Conservation (phyloP, 148 eudicot genomes). For the Cornus suecica region DNA sequence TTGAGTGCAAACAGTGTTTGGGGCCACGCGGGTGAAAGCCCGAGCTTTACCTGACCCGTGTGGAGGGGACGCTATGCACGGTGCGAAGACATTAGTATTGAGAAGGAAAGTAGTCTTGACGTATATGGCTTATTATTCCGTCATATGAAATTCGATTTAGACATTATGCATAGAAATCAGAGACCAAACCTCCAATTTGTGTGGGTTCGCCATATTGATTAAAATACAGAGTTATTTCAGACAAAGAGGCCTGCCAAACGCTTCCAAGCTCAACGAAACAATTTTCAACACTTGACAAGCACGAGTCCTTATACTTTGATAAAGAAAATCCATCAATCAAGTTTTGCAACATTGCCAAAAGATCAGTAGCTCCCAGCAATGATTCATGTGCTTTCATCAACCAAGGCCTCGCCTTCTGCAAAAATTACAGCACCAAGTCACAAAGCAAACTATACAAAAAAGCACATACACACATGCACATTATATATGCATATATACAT, state of each 20-base stretch:
- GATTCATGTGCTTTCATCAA: slow-evolving; percentile 70
- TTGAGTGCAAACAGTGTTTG: too few relatives aligned
- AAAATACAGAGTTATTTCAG: slow-evolving; percentile 53
- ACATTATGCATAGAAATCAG: neutral
- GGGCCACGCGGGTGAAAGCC: too few relatives aligned
- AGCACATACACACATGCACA: neutral
- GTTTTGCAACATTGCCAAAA: slow-evolving; percentile 42
- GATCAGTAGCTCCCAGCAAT: slow-evolving; percentile 42
- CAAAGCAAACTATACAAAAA: neutral
- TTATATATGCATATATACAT: too few relatives aligned
- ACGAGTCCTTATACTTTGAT: slow-evolving; percentile 26
- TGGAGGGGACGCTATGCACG: too few relatives aligned
- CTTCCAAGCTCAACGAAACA: slow-evolving; percentile 61
- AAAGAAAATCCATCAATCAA: slow-evolving; percentile 37
- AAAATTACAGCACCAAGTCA: slow-evolving; percentile 10
- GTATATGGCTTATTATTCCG: too few relatives aligned
- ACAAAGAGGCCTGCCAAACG: slow-evolving; percentile 76
- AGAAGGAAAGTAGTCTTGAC: too few relatives aligned
- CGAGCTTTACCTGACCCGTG: too few relatives aligned
- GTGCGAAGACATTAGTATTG: too few relatives aligned
- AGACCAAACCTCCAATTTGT: slow-evolving; percentile 36
- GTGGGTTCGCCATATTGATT: slow-evolving; percentile 7
- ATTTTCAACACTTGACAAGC: slow-evolving; percentile 20
- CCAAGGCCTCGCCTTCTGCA: slow-evolving; percentile 64
- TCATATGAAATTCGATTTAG: too few relatives aligned